Evolutionary conservation across 306 rosid genomes (phyloP).

Genomic region (Cucumis cinereus): DNA sequence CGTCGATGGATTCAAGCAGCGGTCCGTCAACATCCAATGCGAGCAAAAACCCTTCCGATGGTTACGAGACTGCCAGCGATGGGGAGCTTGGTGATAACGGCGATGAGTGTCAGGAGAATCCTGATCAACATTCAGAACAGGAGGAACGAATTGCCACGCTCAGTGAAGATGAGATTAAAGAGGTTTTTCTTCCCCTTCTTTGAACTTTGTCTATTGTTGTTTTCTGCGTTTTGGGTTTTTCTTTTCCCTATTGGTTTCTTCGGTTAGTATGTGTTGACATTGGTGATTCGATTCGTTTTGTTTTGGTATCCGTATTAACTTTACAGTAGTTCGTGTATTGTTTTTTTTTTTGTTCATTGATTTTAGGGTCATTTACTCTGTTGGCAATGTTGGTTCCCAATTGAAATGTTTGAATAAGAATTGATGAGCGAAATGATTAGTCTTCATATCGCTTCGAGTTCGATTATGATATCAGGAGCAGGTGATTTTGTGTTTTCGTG

Average conservation of each 20-base stretch:
- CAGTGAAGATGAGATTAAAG: slow-evolving; percentile 18
- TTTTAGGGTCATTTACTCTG: not conserved
- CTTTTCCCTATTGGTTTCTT: not conserved
- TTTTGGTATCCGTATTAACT: not conserved
- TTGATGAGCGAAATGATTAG: not conserved
- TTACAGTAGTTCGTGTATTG: not conserved
- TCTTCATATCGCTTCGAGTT: not conserved
- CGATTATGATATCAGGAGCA: not conserved
- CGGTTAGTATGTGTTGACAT: not conserved
- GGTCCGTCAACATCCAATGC: not conserved
- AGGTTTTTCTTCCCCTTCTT: slow-evolving; percentile 1
- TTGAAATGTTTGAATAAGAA: not conserved
- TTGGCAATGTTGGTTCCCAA: not conserved
- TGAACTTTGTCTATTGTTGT: not conserved
- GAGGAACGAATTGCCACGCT: not conserved
- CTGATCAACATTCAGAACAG: not conserved
- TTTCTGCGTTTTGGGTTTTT: not conserved
- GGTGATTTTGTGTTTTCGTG: not conserved
- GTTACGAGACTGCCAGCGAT: slow-evolving; percentile 53
- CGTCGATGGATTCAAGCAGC: slow-evolving; percentile 1
- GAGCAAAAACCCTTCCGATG: slow-evolving; percentile 23
- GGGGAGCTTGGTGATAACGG: slow-evolving; percentile 28
- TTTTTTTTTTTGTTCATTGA: not conserved
- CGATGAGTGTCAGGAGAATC: slow-evolving; percentile 5
- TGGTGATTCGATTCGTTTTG: not conserved